A percentile compares a stretch with the other conserved stretches of the same genome.
Conservation (phyloP, 495 filamentous ascomycete species). For the Hypomontagnella submonticulosa region DNA sequence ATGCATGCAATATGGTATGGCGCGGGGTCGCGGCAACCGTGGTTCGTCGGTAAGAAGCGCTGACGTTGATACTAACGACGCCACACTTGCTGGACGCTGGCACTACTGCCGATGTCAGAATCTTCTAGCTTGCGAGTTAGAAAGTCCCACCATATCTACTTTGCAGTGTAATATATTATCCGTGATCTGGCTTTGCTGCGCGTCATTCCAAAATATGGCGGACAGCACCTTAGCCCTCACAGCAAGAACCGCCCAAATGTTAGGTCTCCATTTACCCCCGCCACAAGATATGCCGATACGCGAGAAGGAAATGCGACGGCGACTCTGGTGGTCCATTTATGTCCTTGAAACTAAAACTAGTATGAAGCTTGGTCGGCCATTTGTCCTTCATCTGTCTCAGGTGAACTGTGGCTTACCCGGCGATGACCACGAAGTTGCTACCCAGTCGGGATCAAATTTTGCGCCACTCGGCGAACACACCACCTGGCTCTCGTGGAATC, state of each 20-base stretch:
- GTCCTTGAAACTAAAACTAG: conserved; percentile 55
- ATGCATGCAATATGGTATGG: conserved; percentile 61
- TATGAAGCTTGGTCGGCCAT: conserved; percentile 63
- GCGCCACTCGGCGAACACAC: conserved; percentile 42
- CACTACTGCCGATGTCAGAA: conserved; percentile 55
- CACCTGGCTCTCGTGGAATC: conserved; percentile 47
- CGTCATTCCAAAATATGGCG: conserved; percentile 60
- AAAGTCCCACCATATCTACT: conserved; percentile 59
- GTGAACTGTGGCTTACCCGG: conserved; percentile 50
- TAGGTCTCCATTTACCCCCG: conserved; percentile 62
- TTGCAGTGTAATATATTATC: conserved; percentile 63
- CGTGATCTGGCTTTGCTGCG: conserved; percentile 58
- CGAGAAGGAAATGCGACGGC: conserved; percentile 53
- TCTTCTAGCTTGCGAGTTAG: conserved; percentile 55
- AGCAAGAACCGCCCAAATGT: conserved; percentile 55
- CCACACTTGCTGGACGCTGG: conserved; percentile 58
- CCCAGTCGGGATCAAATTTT: conserved; percentile 50
- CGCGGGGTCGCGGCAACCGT: conserved; percentile 19
- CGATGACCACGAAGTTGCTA: conserved; percentile 43
- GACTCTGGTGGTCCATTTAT: conserved; percentile 64
- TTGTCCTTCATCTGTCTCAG: conserved; percentile 44
- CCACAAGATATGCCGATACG: conserved; percentile 44
- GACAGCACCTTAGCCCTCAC: conserved; percentile 53
- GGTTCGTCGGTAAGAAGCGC: conserved; percentile 9
- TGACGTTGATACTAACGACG: conserved; percentile 45